Evolutionary conservation across 176 grass and related monocot species (phyloP).

Genomic region (Cenchrus purpureus): DNA sequence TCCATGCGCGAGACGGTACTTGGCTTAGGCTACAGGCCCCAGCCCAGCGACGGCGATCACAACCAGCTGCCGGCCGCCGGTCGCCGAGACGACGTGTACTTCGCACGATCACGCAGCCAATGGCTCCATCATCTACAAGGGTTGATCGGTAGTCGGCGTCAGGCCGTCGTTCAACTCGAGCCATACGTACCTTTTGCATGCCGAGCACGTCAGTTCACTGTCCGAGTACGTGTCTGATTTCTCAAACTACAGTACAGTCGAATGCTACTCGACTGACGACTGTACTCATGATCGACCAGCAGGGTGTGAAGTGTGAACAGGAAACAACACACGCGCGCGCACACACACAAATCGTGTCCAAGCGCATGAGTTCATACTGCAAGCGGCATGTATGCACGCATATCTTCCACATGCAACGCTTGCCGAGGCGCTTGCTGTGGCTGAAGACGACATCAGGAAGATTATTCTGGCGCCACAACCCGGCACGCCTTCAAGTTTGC

Average conservation of each 20-base stretch:
- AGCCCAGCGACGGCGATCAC: background rate
- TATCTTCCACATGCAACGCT: background rate
- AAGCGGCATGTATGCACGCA: too few species aligned
- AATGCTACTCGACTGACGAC: too few species aligned
- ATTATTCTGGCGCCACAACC: background rate
- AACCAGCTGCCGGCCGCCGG: background rate
- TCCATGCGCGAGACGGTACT: constrained; percentile 35
- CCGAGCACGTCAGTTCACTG: background rate
- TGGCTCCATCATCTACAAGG: background rate
- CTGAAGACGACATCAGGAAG: background rate
- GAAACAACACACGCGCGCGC: too few species aligned
- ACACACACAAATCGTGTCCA: background rate
- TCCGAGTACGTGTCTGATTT: background rate
- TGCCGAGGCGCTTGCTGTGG: background rate
- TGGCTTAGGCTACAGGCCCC: background rate
- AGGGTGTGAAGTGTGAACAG: background rate
- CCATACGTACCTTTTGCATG: background rate
- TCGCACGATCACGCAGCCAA: background rate
- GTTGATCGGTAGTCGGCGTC: background rate
- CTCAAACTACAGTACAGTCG: background rate
- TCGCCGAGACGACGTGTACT: background rate
- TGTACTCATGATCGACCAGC: background rate
- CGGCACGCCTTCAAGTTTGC: background rate
- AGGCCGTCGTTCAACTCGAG: background rate
- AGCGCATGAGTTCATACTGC: background rate